Conservation (phyloP, 2,329 filamentous ascomycete genomes). For the Arthrobotrys iridis region DNA sequence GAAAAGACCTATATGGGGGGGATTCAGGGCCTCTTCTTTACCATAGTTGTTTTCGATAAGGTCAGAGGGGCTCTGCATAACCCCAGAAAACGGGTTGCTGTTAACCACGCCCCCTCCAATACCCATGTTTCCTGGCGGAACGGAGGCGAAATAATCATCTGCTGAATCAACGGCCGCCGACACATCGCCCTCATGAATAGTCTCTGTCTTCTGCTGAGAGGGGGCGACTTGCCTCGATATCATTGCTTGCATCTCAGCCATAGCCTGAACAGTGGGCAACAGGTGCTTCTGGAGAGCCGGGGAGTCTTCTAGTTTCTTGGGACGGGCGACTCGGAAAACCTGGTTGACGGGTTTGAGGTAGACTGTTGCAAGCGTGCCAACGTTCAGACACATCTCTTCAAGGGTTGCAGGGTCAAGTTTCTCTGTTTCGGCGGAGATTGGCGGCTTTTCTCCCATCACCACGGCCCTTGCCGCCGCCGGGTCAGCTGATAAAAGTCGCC, state of each 20-base stretch:
- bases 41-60: slow-evolving; percentile 52
- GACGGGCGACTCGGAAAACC: slow-evolving; percentile 89
- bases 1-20: not conserved
- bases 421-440: slow-evolving; percentile 95
- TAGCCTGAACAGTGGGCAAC: slow-evolving; percentile 66
- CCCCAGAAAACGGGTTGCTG: slow-evolving; percentile 50
- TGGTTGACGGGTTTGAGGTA: slow-evolving; percentile 98
- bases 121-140: slow-evolving; percentile 52
- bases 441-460: slow-evolving; percentile 96
- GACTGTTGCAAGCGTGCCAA: slow-evolving; percentile 94
- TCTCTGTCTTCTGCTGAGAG: slow-evolving; percentile 71
- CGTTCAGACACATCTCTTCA: slow-evolving; percentile 96
- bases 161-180: slow-evolving; percentile 66
- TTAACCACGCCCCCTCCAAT: slow-evolving; percentile 47
- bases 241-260: slow-evolving; percentile 56
- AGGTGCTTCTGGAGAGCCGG: slow-evolving; percentile 83
- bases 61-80: slow-evolving; percentile 51
- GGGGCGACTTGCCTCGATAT: slow-evolving; percentile 63
- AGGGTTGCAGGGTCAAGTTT: slow-evolving; percentile 89
- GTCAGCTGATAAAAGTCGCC: slow-evolving; percentile 92
- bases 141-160: slow-evolving; percentile 59
- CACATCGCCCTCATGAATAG: slow-evolving; percentile 69
- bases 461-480: slow-evolving; percentile 84
- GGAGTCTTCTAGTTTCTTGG: slow-evolving; percentile 79
- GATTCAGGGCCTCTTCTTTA: not conserved